phyloP scores from a whole-genome alignment of 2,329 filamentous ascomycete species.

The Hymenoscyphus albidus region DNA sequence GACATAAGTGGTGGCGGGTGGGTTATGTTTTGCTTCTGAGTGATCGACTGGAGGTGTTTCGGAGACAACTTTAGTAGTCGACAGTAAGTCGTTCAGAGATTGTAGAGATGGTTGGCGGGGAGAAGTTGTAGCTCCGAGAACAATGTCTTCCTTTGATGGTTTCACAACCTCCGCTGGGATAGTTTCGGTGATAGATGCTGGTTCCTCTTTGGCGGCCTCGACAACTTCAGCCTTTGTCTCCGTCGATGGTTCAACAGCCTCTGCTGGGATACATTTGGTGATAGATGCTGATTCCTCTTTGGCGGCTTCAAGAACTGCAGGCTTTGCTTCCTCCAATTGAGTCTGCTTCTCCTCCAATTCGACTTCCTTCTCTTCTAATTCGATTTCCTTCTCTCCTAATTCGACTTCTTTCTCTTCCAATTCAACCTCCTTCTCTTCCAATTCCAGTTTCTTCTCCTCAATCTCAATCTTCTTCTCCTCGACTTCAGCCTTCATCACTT shows the following conservation, averaged over 20 bases:
- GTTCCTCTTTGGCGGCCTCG: background rate
- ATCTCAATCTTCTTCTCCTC: background rate
- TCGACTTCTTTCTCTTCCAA: background rate
- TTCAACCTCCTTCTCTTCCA: background rate
- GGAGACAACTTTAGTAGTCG: background rate
- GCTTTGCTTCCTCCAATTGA: background rate
- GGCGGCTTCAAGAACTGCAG: background rate
- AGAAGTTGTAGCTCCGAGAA: background rate
- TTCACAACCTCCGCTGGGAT: background rate
- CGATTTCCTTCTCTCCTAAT: background rate
- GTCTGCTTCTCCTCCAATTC: background rate
- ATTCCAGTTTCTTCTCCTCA: background rate
- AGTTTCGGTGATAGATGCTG: background rate
- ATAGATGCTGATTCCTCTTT: background rate
- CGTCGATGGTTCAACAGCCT: background rate
- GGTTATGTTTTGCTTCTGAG: background rate
- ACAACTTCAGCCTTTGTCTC: background rate
- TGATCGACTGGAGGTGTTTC: background rate
- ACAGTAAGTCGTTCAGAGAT: background rate
- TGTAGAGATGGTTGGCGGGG: background rate
- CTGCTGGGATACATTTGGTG: background rate
- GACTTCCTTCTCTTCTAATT: background rate
- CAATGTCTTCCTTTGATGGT: background rate
- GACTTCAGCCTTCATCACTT: background rate
- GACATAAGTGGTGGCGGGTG: background rate